phyloP scores from a whole-genome alignment of 202 grass and related monocot species.

The Panicum virgatum region DNA sequence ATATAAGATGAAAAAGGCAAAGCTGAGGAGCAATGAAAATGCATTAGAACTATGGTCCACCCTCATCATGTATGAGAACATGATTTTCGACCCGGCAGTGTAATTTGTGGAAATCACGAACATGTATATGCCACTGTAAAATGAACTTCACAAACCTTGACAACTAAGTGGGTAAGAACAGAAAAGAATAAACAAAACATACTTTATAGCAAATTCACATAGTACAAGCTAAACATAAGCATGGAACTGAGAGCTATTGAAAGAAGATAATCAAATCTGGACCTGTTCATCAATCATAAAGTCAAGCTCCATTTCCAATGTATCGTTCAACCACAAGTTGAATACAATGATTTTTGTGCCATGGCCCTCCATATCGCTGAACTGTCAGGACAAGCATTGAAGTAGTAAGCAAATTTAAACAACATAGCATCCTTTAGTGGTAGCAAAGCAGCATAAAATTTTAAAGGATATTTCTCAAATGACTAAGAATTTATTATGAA shows the following conservation, averaged over 20 bases:
- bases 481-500: background rate
- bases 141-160: background rate
- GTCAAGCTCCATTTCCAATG: slow-evolving; percentile 71
- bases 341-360: slow-evolving; percentile 74
- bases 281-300: slow-evolving; percentile 64
- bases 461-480: background rate
- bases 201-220: background rate
- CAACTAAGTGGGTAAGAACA: background rate
- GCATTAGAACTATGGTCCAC: background rate
- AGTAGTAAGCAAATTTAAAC: slow-evolving; percentile 16
- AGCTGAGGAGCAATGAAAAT: slow-evolving; percentile 14
- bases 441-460: background rate
- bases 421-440: background rate
- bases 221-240: slow-evolving; percentile 13
- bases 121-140: background rate
- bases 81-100: background rate
- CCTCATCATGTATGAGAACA: background rate
- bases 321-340: slow-evolving; percentile 84
- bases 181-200: background rate
- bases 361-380: slow-evolving; percentile 58
- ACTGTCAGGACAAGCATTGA: slow-evolving; percentile 50
- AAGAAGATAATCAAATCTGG: background rate
- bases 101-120: background rate
- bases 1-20: background rate
- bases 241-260: background rate